Evolutionary conservation across 176 grass and related monocot genomes (phyloP).

Genomic region (Canna indica): DNA sequence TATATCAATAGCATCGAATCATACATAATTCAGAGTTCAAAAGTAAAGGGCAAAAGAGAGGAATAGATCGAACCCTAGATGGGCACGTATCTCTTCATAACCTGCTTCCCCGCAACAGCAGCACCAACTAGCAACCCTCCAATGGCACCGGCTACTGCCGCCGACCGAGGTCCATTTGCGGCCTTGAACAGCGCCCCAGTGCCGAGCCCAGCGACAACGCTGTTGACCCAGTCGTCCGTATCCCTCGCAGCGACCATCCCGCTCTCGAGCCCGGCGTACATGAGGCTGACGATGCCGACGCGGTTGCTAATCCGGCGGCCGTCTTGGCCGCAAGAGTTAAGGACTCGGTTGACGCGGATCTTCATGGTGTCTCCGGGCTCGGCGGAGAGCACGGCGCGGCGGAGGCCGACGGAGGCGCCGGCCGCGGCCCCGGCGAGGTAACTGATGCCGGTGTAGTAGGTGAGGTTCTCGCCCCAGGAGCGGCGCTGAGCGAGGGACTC

Average conservation of each 20-base stretch:
- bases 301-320: constrained; percentile 52
- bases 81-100: constrained; percentile 37
- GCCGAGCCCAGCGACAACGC: constrained; percentile 47
- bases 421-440: constrained; percentile 33
- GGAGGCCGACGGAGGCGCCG: constrained; percentile 33
- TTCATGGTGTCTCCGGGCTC: constrained; percentile 54
- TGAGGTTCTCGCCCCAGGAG: constrained; percentile 47
- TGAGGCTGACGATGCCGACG: constrained; percentile 38
- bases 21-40: neutral
- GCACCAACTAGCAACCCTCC: constrained; percentile 54
- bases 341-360: constrained; percentile 51
- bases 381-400: constrained; percentile 24
- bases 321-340: constrained; percentile 54
- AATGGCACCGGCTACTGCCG: constrained; percentile 34
- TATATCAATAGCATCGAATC: neutral
- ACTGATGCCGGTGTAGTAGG: constrained; percentile 32
- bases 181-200: constrained; percentile 39
- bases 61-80: constrained; percentile 14
- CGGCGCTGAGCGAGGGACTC: constrained; percentile 21
- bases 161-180: constrained; percentile 29
- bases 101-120: constrained; percentile 29
- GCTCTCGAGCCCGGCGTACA: constrained; percentile 53
- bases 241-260: constrained; percentile 36
- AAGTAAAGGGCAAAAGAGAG: neutral
- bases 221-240: constrained; percentile 64